phyloP scores from a whole-genome alignment of 2,329 filamentous ascomycete species.

The Sporothrix schenckii region DNA sequence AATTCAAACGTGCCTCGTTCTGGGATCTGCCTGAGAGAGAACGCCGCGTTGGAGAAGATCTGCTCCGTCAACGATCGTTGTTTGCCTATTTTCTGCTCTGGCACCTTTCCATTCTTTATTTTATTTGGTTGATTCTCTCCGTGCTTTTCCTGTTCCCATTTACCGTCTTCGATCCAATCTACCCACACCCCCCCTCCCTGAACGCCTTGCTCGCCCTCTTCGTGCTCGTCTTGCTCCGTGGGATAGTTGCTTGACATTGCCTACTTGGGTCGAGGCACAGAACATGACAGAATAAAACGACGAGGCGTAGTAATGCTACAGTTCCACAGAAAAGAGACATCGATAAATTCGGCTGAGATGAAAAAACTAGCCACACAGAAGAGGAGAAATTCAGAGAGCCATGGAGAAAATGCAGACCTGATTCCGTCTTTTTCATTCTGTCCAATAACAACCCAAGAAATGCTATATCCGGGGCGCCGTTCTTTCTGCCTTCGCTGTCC shows the following conservation, averaged over 20 bases:
- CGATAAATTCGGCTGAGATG: constrained; percentile 18
- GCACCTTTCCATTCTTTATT: background rate
- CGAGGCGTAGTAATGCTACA: constrained; percentile 23
- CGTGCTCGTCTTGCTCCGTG: constrained; percentile 19
- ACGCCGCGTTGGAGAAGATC: background rate
- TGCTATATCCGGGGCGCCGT: constrained; percentile 18
- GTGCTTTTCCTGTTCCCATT: background rate
- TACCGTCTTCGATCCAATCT: background rate
- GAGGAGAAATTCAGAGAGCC: constrained; percentile 1
- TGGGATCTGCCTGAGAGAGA: background rate
- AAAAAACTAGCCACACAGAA: background rate
- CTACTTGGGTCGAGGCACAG: constrained; percentile 14
- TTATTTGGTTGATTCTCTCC: background rate
- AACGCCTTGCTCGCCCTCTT: background rate
- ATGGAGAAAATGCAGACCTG: constrained; percentile 23
- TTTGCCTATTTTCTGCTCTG: background rate
- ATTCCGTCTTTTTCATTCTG: constrained; percentile 34
- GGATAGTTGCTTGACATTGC: constrained; percentile 27
- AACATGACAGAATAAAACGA: constrained; percentile 30
- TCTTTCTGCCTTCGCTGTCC: background rate
- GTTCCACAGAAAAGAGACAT: background rate
- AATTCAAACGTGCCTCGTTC: background rate
- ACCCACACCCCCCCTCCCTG: constrained; percentile 24
- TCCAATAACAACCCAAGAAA: constrained; percentile 44
- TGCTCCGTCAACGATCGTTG: background rate